phyloP scores from a whole-genome alignment of 495 filamentous ascomycete genomes.

The Penicillium paxilli region DNA sequence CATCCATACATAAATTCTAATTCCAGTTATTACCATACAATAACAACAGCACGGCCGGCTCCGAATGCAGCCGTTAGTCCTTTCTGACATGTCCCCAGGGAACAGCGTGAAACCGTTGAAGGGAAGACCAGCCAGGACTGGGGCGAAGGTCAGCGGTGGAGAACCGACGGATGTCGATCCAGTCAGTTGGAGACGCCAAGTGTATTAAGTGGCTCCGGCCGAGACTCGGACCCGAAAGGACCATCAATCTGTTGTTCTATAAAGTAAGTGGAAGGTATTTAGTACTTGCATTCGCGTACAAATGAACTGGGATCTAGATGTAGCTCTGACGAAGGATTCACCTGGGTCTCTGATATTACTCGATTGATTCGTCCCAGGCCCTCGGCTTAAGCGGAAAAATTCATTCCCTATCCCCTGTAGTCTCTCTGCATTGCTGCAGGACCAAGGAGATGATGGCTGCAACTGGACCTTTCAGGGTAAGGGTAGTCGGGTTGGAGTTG shows the following conservation, averaged over 20 bases:
- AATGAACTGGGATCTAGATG: neutral
- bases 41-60: conserved; percentile 27
- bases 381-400: neutral
- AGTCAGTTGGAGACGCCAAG: conserved; percentile 5
- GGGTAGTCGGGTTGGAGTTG: neutral
- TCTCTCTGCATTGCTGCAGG: neutral
- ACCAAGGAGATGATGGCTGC: neutral
- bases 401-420: neutral
- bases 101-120: conserved; percentile 20
- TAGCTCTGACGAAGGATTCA: neutral
- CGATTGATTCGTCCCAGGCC: neutral
- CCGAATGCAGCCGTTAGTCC: conserved; percentile 16
- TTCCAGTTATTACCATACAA: neutral
- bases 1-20: no score
- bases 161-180: conserved; percentile 1
- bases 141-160: conserved; percentile 13
- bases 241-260: neutral
- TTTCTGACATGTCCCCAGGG: conserved; percentile 1
- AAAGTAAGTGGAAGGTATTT: neutral
- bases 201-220: conserved; percentile 25
- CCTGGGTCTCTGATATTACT: neutral
- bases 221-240: conserved; percentile 31
- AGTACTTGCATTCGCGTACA: neutral
- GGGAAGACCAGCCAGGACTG: conserved; percentile 5
- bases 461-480: neutral